phyloP scores from a whole-genome alignment of 495 filamentous ascomycete genomes.

The Hyaloscypha hepaticicola region DNA sequence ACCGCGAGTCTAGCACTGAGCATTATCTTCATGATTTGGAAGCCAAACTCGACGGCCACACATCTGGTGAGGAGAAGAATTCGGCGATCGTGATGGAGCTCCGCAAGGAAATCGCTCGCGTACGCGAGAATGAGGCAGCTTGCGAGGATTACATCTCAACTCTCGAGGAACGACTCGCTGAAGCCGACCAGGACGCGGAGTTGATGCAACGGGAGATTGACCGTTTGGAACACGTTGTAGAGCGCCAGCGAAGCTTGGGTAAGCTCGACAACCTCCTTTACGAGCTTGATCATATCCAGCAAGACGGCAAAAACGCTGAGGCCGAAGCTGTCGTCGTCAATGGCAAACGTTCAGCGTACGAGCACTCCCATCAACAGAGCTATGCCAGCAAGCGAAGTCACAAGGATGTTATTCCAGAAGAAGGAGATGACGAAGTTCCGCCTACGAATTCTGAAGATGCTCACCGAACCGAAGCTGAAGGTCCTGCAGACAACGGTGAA shows the following conservation, averaged over 20 bases:
- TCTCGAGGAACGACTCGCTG: slow-evolving; percentile 90
- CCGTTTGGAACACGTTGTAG: slow-evolving; percentile 89
- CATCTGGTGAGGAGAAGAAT: slow-evolving; percentile 90
- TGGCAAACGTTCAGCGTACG: slow-evolving; percentile 31
- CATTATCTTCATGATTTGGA: slow-evolving; percentile 90
- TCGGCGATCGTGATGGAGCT: slow-evolving; percentile 79
- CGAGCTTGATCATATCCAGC: slow-evolving; percentile 81
- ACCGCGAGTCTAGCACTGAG: slow-evolving; percentile 87
- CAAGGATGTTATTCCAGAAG: slow-evolving; percentile 52
- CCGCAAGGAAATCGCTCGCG: slow-evolving; percentile 85
- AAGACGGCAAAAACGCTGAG: slow-evolving; percentile 51
- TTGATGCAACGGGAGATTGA: slow-evolving; percentile 96
- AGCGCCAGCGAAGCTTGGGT: slow-evolving; percentile 90
- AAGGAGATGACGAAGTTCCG: slow-evolving; percentile 32
- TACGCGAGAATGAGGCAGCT: slow-evolving; percentile 84
- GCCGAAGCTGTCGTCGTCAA: slow-evolving; percentile 37
- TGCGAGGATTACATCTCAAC: slow-evolving; percentile 97
- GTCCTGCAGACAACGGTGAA: slow-evolving; percentile 31
- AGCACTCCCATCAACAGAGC: slow-evolving; percentile 51
- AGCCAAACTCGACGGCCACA: slow-evolving; percentile 81
- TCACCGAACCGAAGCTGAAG: slow-evolving; percentile 25
- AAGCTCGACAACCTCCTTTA: slow-evolving; percentile 90
- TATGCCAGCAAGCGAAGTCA: slow-evolving; percentile 51
- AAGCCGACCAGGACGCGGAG: slow-evolving; percentile 94
- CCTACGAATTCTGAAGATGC: slow-evolving; percentile 11